phyloP scores from a whole-genome alignment of 2,329 filamentous ascomycete species.

The Cercospora beticola region DNA sequence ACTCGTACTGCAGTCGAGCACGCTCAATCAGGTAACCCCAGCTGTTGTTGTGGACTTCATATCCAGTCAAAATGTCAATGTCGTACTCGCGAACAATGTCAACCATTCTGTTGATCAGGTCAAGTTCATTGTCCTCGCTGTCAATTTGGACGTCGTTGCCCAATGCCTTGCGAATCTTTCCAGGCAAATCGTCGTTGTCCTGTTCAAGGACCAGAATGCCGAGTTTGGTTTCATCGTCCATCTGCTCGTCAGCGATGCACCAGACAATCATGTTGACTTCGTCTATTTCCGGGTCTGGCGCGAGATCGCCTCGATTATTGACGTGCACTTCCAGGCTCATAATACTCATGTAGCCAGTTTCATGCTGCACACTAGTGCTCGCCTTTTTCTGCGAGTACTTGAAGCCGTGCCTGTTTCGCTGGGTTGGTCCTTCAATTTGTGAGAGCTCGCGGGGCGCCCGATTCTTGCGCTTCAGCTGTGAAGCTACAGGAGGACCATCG shows the following conservation, averaged over 20 bases:
- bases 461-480: slow-evolving; percentile 39
- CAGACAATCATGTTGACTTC: slow-evolving; percentile 88
- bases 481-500: slow-evolving; percentile 33
- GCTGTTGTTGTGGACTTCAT: slow-evolving; percentile 87
- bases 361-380: slow-evolving; percentile 74
- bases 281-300: slow-evolving; percentile 88
- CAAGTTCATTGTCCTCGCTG: slow-evolving; percentile 76
- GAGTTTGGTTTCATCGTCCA: slow-evolving; percentile 65
- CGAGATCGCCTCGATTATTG: slow-evolving; percentile 75
- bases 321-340: slow-evolving; percentile 94
- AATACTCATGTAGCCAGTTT: slow-evolving; percentile 91
- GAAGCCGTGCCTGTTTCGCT: slow-evolving; percentile 76
- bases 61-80: slow-evolving; percentile 90
- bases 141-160: slow-evolving; percentile 60
- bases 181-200: slow-evolving; percentile 55
- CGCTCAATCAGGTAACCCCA: slow-evolving; percentile 97
- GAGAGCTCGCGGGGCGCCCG: slow-evolving; percentile 55
- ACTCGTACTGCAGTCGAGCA: slow-evolving; percentile 81
- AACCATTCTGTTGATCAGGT: slow-evolving; percentile 80
- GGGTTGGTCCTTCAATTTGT: slow-evolving; percentile 86
- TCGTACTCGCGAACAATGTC: slow-evolving; percentile 81
- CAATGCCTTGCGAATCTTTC: slow-evolving; percentile 62
- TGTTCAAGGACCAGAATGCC: slow-evolving; percentile 68
- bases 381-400: slow-evolving; percentile 78
- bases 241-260: slow-evolving; percentile 65